Base-by-base conservation (phyloP, 1,284 basidiomycete genomes). In the Meripilus lineatus region DNA sequence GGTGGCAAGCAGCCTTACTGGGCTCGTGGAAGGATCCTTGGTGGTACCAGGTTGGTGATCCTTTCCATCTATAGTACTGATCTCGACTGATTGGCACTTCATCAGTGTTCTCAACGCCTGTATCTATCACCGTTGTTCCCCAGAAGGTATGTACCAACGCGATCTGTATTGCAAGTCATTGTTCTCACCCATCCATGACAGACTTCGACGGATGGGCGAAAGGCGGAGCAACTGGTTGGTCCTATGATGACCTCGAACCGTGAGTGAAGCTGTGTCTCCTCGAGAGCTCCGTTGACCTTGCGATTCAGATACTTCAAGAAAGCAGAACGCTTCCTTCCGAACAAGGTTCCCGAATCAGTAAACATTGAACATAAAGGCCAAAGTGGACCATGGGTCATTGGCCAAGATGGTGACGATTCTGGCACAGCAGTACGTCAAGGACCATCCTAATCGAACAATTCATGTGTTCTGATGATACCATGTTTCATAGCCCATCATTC, bases 171-270 rank as follows among this genome's bases (percentile, higher is more conserved):
- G n/a, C n/a, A n/a, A n/a, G n/a, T n/a, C n/a, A n/a, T n/a, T n/a
- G n/a, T n/a, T n/a, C n/a, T n/a, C n/a, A 5, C 7, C 25, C 28
- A 30, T 10, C 10, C 20, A 13, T 7, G 1, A 49, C 52, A 52
- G 71, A 72, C 45, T 72, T 68, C 40, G 63, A 69, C 36, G 52
- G 57, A 8, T 73, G 71, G 71, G 69, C 56, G 8, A 32, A 50
- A 5, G 49, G 52, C 0, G 68, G 68, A 11, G 66, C 63, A 1
- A 53, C 46, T 4, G 69, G 66, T 2, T 72, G 69, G 70, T 51
- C 51, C 1, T 68, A 62, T 38, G 45, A 54, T 1, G 56, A 59
- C 14, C 49, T 70, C 40, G 51, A 56, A 26, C 61, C 57, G 52
- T 68, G 44, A 39, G 61, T 43, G 20, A 5, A 13, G 8, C 8